Base-by-base conservation (phyloP, 2,329 filamentous ascomycete genomes). In the Madurella mycetomatis region DNA sequence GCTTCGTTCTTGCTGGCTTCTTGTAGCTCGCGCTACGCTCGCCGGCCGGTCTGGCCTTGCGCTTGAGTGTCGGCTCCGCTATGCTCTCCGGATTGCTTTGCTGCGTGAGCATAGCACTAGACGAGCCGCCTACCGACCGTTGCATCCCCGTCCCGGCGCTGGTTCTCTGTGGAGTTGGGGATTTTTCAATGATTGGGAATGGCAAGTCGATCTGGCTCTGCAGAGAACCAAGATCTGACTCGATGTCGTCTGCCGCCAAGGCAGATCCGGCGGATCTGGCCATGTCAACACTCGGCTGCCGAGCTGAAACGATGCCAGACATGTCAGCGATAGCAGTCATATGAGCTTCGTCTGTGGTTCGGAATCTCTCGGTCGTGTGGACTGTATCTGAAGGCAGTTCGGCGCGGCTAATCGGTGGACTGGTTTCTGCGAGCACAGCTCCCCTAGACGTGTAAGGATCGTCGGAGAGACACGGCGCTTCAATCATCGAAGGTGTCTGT, bases 81-180 rank as follows among this genome's bases (percentile, higher is more conserved):
- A 58, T 58, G 49, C 49, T 55, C 9, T 56, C 49, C 8, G 49
- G 16, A 41, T 57, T 55, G 57, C 57, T 56, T 49, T 40, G n/a
- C 41, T 47, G 51, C n/a, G 51, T 50, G 32, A 34, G 40, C 11
- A 16, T 25, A 9, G 34, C 15, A 12, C 31, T n/a, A 5, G 39
- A 15, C 4, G 31, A 17, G 2, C 37, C 40, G 52, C 16, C 41
- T n/a, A 25, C 19, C 12, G n/a, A 16, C 32, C 30, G 32, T 15
- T 3, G 34, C 4, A 15, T 12, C 13, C 13, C 34, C 32, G 5
- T 25, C 4, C 13, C 25, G n/a, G 7, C 18, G 12, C 41, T n/a
- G 5, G 39, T 16, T 15, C 41, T n/a, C 15, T 5, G 34, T n/a
- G 41, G 41, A 1, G 48, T 46, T 11, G 41, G 44, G 15, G 48